Base-by-base conservation (phyloP, 2,329 filamentous ascomycete genomes). In the Ophiostoma tasmaniense region DNA sequence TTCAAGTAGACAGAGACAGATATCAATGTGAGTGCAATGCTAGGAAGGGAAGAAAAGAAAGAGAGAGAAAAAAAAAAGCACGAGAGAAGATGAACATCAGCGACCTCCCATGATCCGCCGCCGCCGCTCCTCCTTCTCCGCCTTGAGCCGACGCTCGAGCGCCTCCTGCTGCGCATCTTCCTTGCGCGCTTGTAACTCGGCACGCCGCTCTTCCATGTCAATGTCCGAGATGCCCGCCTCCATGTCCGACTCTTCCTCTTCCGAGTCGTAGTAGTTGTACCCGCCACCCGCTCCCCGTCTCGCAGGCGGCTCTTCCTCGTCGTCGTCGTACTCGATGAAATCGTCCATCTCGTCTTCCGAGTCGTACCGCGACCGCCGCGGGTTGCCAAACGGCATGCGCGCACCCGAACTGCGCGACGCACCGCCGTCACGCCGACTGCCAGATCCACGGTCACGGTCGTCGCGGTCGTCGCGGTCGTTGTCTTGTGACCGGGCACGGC, bases 211-310 rank as follows among this genome's bases (percentile, higher is more conserved):
- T 76, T 94, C 91, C 45, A 84, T 80, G 71, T 92, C 89, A 67
- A 93, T 85, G 73, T 93, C 90, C 71, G 88, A 89, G 50, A 89
- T 76, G 42, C 89, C 90, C 1, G 89, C 91, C 76, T 93, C 90
- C 89, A 93, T 93, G 74, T 92, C 90, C 6, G 89, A 91, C 5
- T 88, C 90, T 6, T 76, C 89, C 0, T 87, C 88, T 2, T 81
- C 84, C 3, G 76, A 88, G 2, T 81, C 84, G 17, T 70, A 70
- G 64, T 69, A 30, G 13, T 67, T 25, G 52, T 67, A 66, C n/a
- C 62, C 74, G 1, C 76, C 78, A 14, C 33, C 30, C 6, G 76
- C 78, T 5, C 33, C 20, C 8, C 20, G 33, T 64, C 30, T 37
- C n/a, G 61, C 30, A 22, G 39, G 37, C 14, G n/a, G 50, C 0